phyloP scores from a whole-genome alignment of 176 grass and related monocot genomes.

The Themeda triandra region DNA sequence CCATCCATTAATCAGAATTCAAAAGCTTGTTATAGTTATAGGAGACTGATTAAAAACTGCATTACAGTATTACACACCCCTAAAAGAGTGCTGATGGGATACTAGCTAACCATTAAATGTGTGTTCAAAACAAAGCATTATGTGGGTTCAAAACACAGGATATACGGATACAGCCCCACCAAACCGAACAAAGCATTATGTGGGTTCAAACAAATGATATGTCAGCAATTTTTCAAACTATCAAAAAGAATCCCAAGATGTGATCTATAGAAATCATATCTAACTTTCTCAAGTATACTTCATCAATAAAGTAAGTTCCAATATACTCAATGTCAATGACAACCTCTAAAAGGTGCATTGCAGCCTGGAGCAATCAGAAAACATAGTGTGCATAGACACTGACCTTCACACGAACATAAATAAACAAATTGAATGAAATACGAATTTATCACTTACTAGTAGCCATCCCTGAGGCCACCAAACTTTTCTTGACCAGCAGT shows the following conservation, averaged over 20 bases:
- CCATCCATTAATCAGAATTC: background rate
- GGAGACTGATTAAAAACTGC: background rate
- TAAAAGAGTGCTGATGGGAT: background rate
- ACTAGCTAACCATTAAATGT: background rate
- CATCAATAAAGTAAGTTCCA: background rate
- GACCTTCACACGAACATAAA: background rate
- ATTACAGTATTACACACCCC: background rate
- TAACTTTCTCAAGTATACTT: background rate
- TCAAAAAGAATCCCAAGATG: background rate
- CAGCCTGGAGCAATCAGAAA: background rate
- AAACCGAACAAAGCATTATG: background rate
- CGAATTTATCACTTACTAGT: conserved; percentile 55
- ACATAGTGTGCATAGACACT: background rate
- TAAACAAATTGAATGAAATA: background rate
- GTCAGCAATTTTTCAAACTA: background rate
- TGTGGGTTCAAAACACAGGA: background rate
- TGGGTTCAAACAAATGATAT: background rate
- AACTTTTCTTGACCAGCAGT: conserved; percentile 76
- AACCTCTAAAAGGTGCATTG: background rate
- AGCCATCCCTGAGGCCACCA: conserved; percentile 66
- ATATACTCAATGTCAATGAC: background rate
- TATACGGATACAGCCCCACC: background rate
- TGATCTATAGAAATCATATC: background rate
- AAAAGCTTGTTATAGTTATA: background rate
- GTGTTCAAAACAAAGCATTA: background rate